Conservation (phyloP, 805 yeast species). For the Starmera caribaea region DNA sequence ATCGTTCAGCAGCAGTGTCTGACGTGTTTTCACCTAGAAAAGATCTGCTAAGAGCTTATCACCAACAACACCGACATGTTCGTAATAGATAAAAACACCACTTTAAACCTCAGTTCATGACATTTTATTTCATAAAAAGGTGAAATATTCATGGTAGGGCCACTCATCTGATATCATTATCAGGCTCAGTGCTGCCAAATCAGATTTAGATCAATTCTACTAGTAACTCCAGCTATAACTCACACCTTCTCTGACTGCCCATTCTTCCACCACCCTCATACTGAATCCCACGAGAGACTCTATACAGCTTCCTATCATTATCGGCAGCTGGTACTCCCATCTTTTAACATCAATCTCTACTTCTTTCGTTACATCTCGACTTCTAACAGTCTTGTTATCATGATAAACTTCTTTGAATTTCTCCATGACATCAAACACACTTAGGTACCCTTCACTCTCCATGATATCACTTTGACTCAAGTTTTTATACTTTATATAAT, state of each 20-base stretch:
- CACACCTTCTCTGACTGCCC: slow-evolving; percentile 5
- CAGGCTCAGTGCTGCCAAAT: too few relatives aligned
- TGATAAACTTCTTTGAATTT: slow-evolving; percentile 4
- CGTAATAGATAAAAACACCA: too few relatives aligned
- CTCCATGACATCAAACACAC: slow-evolving; percentile 6
- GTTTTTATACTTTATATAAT: slow-evolving; percentile 4
- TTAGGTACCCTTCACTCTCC: slow-evolving; percentile 5
- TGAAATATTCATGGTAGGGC: too few relatives aligned
- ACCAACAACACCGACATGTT: too few relatives aligned
- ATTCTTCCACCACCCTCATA: slow-evolving; percentile 3
- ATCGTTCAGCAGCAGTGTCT: too few relatives aligned
- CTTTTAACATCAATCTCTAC: neutral
- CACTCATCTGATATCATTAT: too few relatives aligned
- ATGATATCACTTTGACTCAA: slow-evolving; percentile 3
- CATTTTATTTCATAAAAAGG: too few relatives aligned
- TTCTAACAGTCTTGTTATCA: neutral
- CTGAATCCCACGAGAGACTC: slow-evolving; percentile 5
- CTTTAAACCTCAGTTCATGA: too few relatives aligned
- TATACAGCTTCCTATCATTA: slow-evolving; percentile 1
- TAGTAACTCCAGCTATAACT: neutral
- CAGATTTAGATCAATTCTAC: too few relatives aligned
- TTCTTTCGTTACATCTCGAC: neutral
- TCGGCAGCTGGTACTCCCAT: slow-evolving; percentile 6
- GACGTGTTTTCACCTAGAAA: too few relatives aligned
- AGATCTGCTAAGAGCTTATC: too few relatives aligned